Conservation (phyloP, 164 flowering plant genomes). For the Malania oleifera region DNA sequence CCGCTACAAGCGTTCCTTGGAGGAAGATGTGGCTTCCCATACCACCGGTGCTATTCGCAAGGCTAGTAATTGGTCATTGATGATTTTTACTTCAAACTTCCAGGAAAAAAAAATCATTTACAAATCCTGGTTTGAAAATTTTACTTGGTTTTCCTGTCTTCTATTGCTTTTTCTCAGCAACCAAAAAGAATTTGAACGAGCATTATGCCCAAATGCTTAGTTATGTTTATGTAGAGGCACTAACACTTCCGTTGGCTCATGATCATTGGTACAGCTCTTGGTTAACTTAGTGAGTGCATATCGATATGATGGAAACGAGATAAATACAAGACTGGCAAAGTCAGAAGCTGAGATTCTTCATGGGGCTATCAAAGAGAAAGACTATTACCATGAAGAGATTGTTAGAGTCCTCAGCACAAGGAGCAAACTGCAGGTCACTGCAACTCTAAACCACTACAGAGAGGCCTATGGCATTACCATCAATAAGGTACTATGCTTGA, state of each 20-base stretch:
- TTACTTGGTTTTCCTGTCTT: too few relatives aligned
- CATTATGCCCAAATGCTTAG: neutral
- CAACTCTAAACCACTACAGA: slow-evolving; percentile 5
- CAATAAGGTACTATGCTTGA: neutral
- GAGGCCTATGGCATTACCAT: slow-evolving; percentile 1
- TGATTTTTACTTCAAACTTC: too few relatives aligned
- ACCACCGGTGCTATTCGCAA: neutral
- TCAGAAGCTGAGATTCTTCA: neutral
- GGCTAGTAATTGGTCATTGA: too few relatives aligned
- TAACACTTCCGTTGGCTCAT: neutral
- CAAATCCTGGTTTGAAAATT: too few relatives aligned
- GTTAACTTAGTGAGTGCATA: neutral
- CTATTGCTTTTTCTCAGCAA: too few relatives aligned
- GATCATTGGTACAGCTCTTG: neutral
- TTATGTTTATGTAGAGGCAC: neutral
- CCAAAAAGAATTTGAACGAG: too few relatives aligned
- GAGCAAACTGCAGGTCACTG: slow-evolving; percentile 2
- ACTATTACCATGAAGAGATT: neutral
- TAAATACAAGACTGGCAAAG: slow-evolving; percentile 1
- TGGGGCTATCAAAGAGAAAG: neutral
- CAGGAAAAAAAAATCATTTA: too few relatives aligned
- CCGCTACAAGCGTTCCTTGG: neutral
- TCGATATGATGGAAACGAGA: neutral
- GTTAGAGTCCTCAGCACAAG: neutral
- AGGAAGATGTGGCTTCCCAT: slow-evolving; percentile 7